phyloP scores from a whole-genome alignment of 768 basidiomycete genomes.

The Panaeolus papilionaceus region DNA sequence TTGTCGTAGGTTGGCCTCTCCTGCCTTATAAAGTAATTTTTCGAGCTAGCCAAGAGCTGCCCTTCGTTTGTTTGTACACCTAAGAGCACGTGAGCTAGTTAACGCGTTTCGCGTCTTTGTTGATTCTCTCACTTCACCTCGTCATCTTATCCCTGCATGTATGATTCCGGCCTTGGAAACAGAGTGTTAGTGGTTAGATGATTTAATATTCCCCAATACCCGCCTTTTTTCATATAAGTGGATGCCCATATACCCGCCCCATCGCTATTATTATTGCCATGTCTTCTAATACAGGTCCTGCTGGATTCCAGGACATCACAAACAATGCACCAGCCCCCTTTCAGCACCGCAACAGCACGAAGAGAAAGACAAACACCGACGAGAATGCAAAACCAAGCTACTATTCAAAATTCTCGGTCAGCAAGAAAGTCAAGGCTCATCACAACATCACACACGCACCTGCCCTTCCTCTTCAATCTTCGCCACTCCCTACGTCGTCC shows the following conservation, averaged over 20 bases:
- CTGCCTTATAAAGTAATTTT: neutral
- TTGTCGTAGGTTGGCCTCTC: neutral
- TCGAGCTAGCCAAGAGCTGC: neutral
- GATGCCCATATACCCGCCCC: too few relatives aligned
- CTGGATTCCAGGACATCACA: neutral
- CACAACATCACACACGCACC: too few relatives aligned
- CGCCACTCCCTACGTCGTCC: too few relatives aligned
- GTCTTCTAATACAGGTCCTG: neutral
- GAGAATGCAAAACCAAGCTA: neutral
- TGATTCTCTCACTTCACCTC: neutral
- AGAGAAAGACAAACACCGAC: neutral
- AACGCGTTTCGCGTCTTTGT: too few relatives aligned
- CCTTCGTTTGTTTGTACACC: neutral
- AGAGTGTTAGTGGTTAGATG: neutral
- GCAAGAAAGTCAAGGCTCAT: too few relatives aligned
- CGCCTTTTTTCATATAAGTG: too few relatives aligned
- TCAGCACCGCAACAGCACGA: neutral
- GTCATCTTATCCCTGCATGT: neutral
- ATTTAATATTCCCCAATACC: too few relatives aligned
- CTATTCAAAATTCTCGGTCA: neutral
- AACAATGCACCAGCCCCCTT: neutral
- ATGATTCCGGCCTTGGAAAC: neutral
- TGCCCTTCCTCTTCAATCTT: too few relatives aligned
- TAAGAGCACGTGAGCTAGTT: too few relatives aligned
- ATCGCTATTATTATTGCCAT: neutral